phyloP scores from a whole-genome alignment of 768 basidiomycete species.

The Strobilomyces dryophilus region DNA sequence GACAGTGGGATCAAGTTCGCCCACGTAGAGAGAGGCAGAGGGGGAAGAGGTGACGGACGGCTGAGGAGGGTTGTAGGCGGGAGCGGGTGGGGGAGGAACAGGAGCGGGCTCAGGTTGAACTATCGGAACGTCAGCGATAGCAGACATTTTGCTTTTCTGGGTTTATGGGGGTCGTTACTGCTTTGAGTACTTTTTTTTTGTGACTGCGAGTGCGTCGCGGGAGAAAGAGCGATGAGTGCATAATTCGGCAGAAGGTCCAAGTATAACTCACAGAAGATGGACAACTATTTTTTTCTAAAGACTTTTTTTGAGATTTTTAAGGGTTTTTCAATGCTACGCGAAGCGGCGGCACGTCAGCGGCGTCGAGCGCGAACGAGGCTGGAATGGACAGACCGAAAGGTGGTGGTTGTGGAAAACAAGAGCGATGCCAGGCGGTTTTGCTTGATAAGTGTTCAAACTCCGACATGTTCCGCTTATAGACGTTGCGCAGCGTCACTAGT shows the following conservation, averaged over 20 bases:
- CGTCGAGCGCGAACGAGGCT: conserved; percentile 8
- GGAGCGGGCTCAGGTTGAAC: conserved; percentile 47
- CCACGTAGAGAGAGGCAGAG: conserved; percentile 95
- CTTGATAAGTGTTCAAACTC: conserved; percentile 39
- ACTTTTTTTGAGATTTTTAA: conserved; percentile 56
- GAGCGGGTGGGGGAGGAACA: conserved; percentile 41
- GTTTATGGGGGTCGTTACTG: conserved; percentile 81
- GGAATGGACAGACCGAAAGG: conserved; percentile 50
- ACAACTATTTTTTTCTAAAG: conserved; percentile 67
- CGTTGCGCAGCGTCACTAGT: background rate
- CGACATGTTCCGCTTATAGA: conserved; percentile 20
- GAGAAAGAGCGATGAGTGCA: conserved; percentile 12
- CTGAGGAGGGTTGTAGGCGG: conserved; percentile 55
- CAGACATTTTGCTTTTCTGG: conserved; percentile 56
- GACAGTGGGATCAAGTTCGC: conserved; percentile 96
- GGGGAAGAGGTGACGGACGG: conserved; percentile 59
- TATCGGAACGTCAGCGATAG: conserved; percentile 52
- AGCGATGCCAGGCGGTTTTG: conserved; percentile 17
- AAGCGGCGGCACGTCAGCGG: conserved; percentile 17
- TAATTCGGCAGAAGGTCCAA: conserved; percentile 12
- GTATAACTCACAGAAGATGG: conserved; percentile 58
- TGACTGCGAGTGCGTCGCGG: conserved; percentile 34
- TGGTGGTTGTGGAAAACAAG: conserved; percentile 59
- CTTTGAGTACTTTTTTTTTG: conserved; percentile 81
- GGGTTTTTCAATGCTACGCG: conserved; percentile 53